phyloP scores from a whole-genome alignment of 495 filamentous ascomycete species.

The Daldinia loculata region DNA sequence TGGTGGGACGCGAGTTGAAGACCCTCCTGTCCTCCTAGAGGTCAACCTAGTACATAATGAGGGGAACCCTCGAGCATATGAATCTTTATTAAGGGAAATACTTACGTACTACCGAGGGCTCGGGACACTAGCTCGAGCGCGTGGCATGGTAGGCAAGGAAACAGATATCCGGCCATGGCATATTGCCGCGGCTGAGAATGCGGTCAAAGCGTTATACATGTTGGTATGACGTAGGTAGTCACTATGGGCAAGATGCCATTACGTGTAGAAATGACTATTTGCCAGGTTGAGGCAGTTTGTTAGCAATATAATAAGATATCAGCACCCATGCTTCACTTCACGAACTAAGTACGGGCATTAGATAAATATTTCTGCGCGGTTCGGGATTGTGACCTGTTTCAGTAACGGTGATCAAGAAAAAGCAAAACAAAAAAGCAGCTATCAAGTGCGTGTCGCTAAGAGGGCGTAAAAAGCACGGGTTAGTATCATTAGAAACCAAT shows the following conservation, averaged over 20 bases:
- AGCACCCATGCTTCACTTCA: background rate
- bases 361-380: background rate
- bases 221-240: constrained; percentile 56
- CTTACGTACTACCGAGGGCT: constrained; percentile 80
- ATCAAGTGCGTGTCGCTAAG: background rate
- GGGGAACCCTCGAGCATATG: constrained; percentile 60
- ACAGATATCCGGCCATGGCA: constrained; percentile 82
- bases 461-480: background rate
- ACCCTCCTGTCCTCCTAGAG: constrained; percentile 69
- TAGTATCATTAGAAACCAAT: background rate
- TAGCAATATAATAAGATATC: constrained; percentile 1
- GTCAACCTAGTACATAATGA: constrained; percentile 72
- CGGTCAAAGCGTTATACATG: constrained; percentile 63
- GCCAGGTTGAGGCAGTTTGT: background rate
- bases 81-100: constrained; percentile 73
- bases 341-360: background rate
- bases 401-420: background rate
- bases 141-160: constrained; percentile 70
- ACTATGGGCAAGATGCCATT: background rate
- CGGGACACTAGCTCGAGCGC: constrained; percentile 73
- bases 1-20: constrained; percentile 66
- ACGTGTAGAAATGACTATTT: background rate
- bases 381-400: background rate
- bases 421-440: background rate
- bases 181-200: constrained; percentile 79